Evolutionary conservation across 23 red algal genomes (phyloP), one percentile per base, ranked within the genome.

Genomic region (Gracilaria domingensis): DNA sequence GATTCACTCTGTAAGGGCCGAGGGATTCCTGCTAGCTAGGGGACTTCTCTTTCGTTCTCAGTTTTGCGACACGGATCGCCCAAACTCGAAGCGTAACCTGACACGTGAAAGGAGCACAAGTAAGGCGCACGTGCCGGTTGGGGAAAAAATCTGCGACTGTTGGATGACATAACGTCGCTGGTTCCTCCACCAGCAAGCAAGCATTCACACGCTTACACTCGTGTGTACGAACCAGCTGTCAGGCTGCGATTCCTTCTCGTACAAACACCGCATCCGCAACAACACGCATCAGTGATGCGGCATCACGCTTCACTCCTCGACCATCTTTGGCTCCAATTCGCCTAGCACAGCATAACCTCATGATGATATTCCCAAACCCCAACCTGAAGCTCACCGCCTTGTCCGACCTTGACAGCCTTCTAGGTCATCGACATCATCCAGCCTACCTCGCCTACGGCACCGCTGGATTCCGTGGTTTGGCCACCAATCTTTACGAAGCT

Each of bases 391-490:
- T 69, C 64, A 77, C 72, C 3, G 72, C 42, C 26, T 30, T 50
- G 72, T 77, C 72, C 2, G 79, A 82, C 32, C 79, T 82, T 45
- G 58, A 82, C 54, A 82, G 79, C 54, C 58, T 82, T 39, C 58
- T 86, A 8, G 82, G 82, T 13, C 80, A 85, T 32, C 90, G 60
- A 69, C 53, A 77, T 26, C 94, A 81, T 45, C 83, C 84, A 25
- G 36, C 37, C 38, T 49, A 55, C 21, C 80, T 98, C 34, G 42
- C 66, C 16, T 98, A 98, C 61, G 96, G 96, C 58, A 98, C 96
- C 11, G 96, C 88, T 20, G 96, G 96, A 23, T 98, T 98, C 56
- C 96, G 96, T 34, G 96, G 66, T 53, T 29, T 28, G 17, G 96
- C 96, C 13, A 51, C 56, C 12, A 66, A 48, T 42, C 70, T 98